A percentile compares a stretch with the other conserved stretches of the same genome.
phyloP scores from a whole-genome alignment of 2,329 filamentous ascomycete genomes.

The Pyricularia sp. region DNA sequence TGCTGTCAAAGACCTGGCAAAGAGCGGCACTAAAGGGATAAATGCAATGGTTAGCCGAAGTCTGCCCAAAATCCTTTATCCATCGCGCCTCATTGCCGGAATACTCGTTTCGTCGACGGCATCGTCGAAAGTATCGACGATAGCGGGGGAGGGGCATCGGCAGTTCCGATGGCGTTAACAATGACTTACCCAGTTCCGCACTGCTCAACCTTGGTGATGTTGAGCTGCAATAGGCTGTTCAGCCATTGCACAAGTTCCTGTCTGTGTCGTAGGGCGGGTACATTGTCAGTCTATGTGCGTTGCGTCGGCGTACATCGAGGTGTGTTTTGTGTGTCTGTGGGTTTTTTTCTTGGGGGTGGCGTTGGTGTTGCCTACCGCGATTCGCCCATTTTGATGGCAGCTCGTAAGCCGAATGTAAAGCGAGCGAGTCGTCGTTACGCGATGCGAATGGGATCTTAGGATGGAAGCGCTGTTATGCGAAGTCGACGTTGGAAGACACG shows the following conservation, averaged over 20 bases:
- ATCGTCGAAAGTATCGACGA: constrained; percentile 6
- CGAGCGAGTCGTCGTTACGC: neutral
- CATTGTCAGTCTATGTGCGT: constrained; percentile 7
- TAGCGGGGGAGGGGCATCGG: constrained; percentile 15
- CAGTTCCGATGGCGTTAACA: constrained; percentile 17
- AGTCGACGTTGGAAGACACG: neutral
- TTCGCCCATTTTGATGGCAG: neutral
- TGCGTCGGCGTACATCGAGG: neutral
- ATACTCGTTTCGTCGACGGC: constrained; percentile 11
- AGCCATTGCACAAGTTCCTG: constrained; percentile 95
- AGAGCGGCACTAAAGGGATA: constrained; percentile 59
- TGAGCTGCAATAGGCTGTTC: constrained; percentile 94
- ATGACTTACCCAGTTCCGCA: constrained; percentile 81
- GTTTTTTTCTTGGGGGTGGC: neutral
- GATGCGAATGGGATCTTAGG: neutral
- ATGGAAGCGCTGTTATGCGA: neutral
- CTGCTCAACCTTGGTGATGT: constrained; percentile 97
- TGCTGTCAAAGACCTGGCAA: constrained; percentile 97
- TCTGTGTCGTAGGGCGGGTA: constrained; percentile 33
- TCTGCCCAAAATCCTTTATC: neutral
- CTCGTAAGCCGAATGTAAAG: neutral
- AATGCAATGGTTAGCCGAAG: neutral
- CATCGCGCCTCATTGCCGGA: neutral
- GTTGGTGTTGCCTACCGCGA: neutral
- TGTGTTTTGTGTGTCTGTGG: neutral